Percentiles rank a stretch among this genome's conserved stretches.
Conservation (phyloP, 257 asterid species). For the Capsicum pubescens region DNA sequence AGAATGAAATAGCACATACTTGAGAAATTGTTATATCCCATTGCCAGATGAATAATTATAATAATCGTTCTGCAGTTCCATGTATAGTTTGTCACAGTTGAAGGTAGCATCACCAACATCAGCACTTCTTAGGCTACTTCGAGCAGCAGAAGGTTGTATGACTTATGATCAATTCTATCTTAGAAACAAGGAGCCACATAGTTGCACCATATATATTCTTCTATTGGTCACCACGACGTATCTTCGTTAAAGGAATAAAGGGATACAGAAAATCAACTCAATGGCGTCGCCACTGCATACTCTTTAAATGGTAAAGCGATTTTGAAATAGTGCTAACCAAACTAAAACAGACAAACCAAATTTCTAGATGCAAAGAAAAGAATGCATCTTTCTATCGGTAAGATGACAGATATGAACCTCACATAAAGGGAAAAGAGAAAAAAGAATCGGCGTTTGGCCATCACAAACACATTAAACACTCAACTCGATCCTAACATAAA, state of each 20-base stretch:
- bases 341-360: neutral
- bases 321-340: neutral
- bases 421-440: neutral
- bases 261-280: neutral
- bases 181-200: neutral
- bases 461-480: neutral
- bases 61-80: neutral
- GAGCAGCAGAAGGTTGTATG: neutral
- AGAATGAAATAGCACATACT: neutral
- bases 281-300: neutral
- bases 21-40: neutral
- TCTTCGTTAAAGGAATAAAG: neutral
- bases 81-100: neutral
- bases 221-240: neutral
- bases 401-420: neutral
- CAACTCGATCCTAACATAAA: no score
- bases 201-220: neutral
- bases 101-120: neutral
- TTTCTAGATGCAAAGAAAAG: constrained; percentile 4
- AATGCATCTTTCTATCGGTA: neutral
- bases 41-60: constrained; percentile 4
- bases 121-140: neutral
- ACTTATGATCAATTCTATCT: neutral
- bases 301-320: neutral
- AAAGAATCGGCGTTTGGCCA: neutral